Percentiles rank a stretch among this genome's conserved stretches.
Evolutionary conservation across 2,329 filamentous ascomycete species (phyloP).

Genomic region (Colletotrichum gigasporum): DNA sequence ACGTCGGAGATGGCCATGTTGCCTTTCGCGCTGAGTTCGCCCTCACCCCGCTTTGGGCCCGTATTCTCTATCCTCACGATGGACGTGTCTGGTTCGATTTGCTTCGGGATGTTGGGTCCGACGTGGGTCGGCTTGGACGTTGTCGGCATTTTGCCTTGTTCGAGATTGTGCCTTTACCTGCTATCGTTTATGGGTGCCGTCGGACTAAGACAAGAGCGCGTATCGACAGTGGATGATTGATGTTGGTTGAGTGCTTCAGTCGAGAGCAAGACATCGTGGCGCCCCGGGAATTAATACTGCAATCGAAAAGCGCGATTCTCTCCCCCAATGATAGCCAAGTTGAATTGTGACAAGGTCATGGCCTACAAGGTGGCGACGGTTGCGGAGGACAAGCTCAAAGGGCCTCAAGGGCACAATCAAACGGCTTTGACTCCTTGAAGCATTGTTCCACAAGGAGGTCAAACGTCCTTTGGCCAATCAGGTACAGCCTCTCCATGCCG

Average conservation of each 20-base stretch:
- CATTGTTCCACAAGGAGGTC: neutral
- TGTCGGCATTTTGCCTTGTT: neutral
- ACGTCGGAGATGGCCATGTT: neutral
- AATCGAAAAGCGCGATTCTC: neutral
- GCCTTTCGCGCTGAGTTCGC: neutral
- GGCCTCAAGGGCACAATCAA: neutral
- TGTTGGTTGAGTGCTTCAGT: neutral
- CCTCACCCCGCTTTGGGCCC: neutral
- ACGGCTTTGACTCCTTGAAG: neutral
- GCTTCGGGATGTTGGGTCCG: neutral
- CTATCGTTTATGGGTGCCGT: no score
- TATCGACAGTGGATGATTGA: neutral
- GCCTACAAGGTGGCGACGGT: neutral
- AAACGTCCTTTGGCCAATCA: no score
- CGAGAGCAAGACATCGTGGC: neutral
- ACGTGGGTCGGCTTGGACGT: neutral
- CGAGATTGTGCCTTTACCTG: neutral
- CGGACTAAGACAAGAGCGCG: no score
- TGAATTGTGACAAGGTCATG: neutral
- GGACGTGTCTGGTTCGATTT: neutral
- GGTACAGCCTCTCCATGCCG: neutral
- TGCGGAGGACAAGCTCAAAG: neutral
- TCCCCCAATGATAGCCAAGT: neutral
- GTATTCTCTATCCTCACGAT: neutral
- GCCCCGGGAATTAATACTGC: slow-evolving; percentile 1